Percentiles rank a stretch among this genome's conserved stretches.
Evolutionary conservation across 2,329 filamentous ascomycete genomes (phyloP).

Genomic region (Aspergillus spinulosporus): DNA sequence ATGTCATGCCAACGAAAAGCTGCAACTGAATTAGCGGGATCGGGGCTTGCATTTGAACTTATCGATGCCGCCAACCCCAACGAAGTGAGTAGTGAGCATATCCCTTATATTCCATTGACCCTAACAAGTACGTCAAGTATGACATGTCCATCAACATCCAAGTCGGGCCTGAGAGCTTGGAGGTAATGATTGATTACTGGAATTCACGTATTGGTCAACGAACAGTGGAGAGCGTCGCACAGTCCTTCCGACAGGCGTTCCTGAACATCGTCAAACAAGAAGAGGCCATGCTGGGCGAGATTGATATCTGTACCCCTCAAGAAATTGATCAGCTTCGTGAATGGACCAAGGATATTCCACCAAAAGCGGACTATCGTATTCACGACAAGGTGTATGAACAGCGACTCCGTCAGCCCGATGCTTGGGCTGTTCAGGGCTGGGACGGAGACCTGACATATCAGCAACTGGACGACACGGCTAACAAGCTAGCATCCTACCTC

Average conservation of each 20-base stretch:
- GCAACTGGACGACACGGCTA: slow-evolving; percentile 1
- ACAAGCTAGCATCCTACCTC: not conserved
- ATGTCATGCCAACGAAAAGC: slow-evolving; percentile 14
- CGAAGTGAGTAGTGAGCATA: not conserved
- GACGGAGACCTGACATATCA: slow-evolving; percentile 8
- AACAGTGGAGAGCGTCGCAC: slow-evolving; percentile 3
- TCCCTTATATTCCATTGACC: not conserved
- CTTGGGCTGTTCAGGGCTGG: slow-evolving; percentile 3
- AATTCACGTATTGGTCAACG: slow-evolving; percentile 5
- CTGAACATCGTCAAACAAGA: slow-evolving; percentile 1
- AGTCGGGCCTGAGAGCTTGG: not conserved
- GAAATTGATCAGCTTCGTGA: slow-evolving; percentile 10
- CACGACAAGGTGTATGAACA: slow-evolving; percentile 9
- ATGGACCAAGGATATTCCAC: slow-evolving; percentile 7
- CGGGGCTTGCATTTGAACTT: slow-evolving; percentile 3
- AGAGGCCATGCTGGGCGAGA: not conserved
- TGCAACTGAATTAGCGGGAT: slow-evolving; percentile 3
- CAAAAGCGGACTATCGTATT: slow-evolving; percentile 6
- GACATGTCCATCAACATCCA: slow-evolving; percentile 11
- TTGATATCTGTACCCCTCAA: slow-evolving; percentile 1
- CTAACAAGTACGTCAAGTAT: not conserved
- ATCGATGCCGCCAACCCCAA: slow-evolving; percentile 13
- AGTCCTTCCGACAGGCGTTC: slow-evolving; percentile 7
- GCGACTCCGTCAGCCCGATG: not conserved
- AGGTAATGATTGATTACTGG: slow-evolving; percentile 13